Evolutionary conservation across 2,329 filamentous ascomycete genomes (phyloP).

Genomic region (Pseudophaeomoniella oleicola): DNA sequence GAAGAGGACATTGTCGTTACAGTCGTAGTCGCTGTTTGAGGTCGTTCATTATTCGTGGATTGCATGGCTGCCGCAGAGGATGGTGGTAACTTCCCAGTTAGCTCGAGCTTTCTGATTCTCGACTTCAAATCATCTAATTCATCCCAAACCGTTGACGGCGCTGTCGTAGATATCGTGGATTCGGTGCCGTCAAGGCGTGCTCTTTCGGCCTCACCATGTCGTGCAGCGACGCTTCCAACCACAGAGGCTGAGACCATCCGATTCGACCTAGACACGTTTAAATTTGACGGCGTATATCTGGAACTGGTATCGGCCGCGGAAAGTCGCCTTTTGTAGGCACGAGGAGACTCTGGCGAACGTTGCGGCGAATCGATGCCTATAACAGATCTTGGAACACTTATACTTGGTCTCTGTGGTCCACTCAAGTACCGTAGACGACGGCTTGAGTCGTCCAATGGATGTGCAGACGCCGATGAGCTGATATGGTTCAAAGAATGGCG

Average conservation of each 20-base stretch:
- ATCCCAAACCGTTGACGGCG: slow-evolving; percentile 91
- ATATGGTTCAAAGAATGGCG: slow-evolving; percentile 13
- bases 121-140: slow-evolving; percentile 93
- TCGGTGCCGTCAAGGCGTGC: slow-evolving; percentile 52
- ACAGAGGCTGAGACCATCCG: slow-evolving; percentile 10
- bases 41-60: slow-evolving; percentile 61
- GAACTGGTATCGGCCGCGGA: slow-evolving; percentile 9
- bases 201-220: slow-evolving; percentile 13
- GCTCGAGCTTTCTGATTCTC: slow-evolving; percentile 74
- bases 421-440: slow-evolving; percentile 20
- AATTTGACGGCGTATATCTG: slow-evolving; percentile 4
- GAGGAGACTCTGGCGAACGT: neutral
- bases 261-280: slow-evolving; percentile 12
- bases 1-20: slow-evolving; percentile 84
- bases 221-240: neutral
- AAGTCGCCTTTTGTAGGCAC: slow-evolving; percentile 4
- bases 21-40: slow-evolving; percentile 79
- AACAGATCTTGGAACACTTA: slow-evolving; percentile 1
- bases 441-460: slow-evolving; percentile 22
- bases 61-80: slow-evolving; percentile 71
- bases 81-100: slow-evolving; percentile 73
- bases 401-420: neutral
- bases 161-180: slow-evolving; percentile 75
- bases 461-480: slow-evolving; percentile 18
- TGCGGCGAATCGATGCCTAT: neutral